Percentiles rank a stretch among this genome's conserved stretches.
phyloP scores from a whole-genome alignment of 345 rosid genomes.

The Dipteronia dyeriana region DNA sequence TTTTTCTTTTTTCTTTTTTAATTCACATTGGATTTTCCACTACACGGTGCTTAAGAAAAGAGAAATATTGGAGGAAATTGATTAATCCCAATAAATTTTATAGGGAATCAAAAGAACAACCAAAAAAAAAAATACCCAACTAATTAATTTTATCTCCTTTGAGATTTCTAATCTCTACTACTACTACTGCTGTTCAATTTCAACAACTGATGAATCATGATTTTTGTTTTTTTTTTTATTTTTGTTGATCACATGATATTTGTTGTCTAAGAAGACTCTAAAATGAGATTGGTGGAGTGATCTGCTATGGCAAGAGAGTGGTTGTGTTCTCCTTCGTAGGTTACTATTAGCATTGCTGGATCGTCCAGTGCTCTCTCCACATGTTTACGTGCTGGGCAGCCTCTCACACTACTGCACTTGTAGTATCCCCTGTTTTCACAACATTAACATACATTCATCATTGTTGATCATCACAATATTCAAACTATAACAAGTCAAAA shows the following conservation, averaged over 20 bases:
- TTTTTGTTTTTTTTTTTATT: conserved; percentile 5
- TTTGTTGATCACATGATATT: conserved; percentile 16
- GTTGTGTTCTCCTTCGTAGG: conserved; percentile 94
- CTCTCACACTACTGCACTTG: conserved; percentile 93
- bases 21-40: conserved; percentile 1
- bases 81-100: conserved; percentile 25
- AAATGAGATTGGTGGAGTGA: conserved; percentile 54
- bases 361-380: conserved; percentile 92
- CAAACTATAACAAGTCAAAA: background rate
- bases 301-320: conserved; percentile 70
- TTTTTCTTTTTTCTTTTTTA: background rate
- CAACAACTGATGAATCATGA: conserved; percentile 10
- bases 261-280: conserved; percentile 71
- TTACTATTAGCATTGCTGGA: conserved; percentile 75
- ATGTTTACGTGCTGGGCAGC: conserved; percentile 97
- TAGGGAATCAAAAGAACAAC: conserved; percentile 26
- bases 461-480: background rate
- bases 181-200: conserved; percentile 1
- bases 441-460: no score
- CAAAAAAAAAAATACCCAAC: conserved; percentile 17
- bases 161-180: conserved; percentile 10
- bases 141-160: conserved; percentile 33
- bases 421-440: conserved; percentile 73
- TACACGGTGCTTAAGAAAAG: background rate
- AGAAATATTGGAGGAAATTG: background rate